These are phyloP conservation scores for Tulasnella sp. DNA, from an alignment of 768 basidiomycete genomes.

Conservation along the genomic window DNA sequence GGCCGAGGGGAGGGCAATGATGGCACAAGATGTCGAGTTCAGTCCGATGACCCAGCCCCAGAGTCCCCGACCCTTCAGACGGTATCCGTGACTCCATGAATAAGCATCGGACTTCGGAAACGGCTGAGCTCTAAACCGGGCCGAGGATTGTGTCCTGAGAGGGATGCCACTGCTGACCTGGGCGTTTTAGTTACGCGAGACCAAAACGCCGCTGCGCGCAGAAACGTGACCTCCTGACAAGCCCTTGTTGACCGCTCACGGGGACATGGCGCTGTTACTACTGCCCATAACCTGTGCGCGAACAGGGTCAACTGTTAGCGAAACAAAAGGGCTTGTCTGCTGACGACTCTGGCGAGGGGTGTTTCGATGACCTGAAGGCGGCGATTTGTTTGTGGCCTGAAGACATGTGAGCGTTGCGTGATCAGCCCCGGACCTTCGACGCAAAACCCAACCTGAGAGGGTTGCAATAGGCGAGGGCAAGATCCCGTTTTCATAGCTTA, in stretches of 20 bases:
- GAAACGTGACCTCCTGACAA: conserved; percentile 1
- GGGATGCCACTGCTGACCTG: neutral
- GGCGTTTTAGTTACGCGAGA: neutral
- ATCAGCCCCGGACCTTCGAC: neutral
- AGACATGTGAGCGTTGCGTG: conserved; percentile 2
- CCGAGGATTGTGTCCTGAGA: neutral
- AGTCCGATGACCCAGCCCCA: neutral
- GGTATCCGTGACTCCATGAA: neutral
- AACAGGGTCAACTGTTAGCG: neutral
- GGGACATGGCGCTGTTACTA: neutral
- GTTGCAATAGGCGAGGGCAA: neutral
- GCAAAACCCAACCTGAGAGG: neutral
- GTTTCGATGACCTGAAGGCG: neutral
- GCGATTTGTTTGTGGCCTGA: conserved; percentile 1
- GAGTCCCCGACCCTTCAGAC: neutral
- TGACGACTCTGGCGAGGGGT: neutral
- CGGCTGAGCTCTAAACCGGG: neutral
- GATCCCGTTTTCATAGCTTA: neutral
- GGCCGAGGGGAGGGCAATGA: neutral
- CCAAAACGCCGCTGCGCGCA: neutral
- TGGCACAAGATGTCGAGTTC: neutral
- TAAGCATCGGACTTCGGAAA: neutral
- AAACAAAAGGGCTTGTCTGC: neutral
- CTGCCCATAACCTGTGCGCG: neutral
- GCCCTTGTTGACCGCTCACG: neutral